phyloP scores from a whole-genome alignment of 2,329 filamentous ascomycete genomes.

The Arthrobotrys entomopaga region DNA sequence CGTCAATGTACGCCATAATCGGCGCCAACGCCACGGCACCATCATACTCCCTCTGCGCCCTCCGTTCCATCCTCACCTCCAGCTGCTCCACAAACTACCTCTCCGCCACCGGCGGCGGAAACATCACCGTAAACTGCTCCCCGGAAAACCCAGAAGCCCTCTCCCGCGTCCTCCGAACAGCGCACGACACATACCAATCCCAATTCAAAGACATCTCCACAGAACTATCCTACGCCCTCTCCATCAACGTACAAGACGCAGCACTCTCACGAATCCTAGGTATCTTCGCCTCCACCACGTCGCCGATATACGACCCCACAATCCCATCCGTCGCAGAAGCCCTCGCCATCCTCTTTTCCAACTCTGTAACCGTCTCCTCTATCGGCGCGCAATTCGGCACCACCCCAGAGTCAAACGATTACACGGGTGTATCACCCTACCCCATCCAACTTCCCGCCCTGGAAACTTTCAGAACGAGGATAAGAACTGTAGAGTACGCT shows the following conservation, averaged over 20 bases:
- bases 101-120: constrained; percentile 69
- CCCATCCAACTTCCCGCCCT: constrained; percentile 58
- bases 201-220: constrained; percentile 53
- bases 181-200: constrained; percentile 37
- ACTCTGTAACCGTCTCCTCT: constrained; percentile 72
- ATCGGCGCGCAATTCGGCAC: constrained; percentile 69
- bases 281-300: constrained; percentile 41
- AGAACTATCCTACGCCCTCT: constrained; percentile 45
- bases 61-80: constrained; percentile 72
- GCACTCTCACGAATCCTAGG: constrained; percentile 37
- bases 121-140: constrained; percentile 68
- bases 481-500: constrained; percentile 75
- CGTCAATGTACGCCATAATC: constrained; percentile 73
- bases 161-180: constrained; percentile 10
- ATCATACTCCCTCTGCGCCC: constrained; percentile 74
- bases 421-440: constrained; percentile 61
- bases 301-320: constrained; percentile 63
- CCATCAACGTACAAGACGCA: constrained; percentile 43
- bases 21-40: constrained; percentile 63
- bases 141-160: constrained; percentile 28
- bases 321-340: constrained; percentile 78
- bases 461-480: constrained; percentile 72
- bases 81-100: constrained; percentile 74
- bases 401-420: constrained; percentile 10
- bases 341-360: constrained; percentile 75